Conservation (phyloP, 768 basidiomycete species). For the Suillus subluteus region DNA sequence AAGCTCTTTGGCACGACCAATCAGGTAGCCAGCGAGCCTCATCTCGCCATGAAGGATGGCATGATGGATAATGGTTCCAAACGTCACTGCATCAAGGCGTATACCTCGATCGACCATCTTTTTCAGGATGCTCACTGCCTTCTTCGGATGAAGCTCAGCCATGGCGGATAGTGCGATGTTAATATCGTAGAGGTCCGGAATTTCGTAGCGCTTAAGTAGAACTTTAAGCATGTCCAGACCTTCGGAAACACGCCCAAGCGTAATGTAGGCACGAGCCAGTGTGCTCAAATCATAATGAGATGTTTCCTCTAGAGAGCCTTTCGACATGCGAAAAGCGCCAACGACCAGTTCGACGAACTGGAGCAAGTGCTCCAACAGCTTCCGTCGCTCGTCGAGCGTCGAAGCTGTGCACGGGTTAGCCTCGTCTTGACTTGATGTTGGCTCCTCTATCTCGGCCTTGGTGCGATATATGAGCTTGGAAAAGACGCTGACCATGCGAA, state of each 20-base stretch:
- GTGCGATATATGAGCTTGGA: slow-evolving; percentile 26
- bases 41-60: slow-evolving; percentile 51
- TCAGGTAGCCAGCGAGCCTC: slow-evolving; percentile 47
- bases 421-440: slow-evolving; percentile 9
- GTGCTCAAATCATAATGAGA: slow-evolving; percentile 58
- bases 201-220: slow-evolving; percentile 50
- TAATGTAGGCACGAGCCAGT: slow-evolving; percentile 63
- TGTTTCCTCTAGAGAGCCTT: slow-evolving; percentile 51
- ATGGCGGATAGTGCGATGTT: slow-evolving; percentile 64
- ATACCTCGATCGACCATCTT: slow-evolving; percentile 54
- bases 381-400: neutral
- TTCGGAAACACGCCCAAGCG: slow-evolving; percentile 50
- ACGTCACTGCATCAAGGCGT: slow-evolving; percentile 55
- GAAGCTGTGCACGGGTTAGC: slow-evolving; percentile 28
- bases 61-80: slow-evolving; percentile 64
- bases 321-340: slow-evolving; percentile 42
- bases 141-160: slow-evolving; percentile 49
- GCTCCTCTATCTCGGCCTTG: slow-evolving; percentile 20
- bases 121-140: slow-evolving; percentile 50
- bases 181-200: slow-evolving; percentile 65
- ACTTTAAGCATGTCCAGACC: slow-evolving; percentile 52
- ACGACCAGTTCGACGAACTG: slow-evolving; percentile 52
- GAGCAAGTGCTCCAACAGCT: slow-evolving; percentile 17
- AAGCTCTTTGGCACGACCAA: slow-evolving; percentile 41
- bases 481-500: slow-evolving; percentile 50